Percentiles rank a stretch among this genome's conserved stretches.
phyloP scores from a whole-genome alignment of 768 basidiomycete species.

The Lactifluus rugatus region DNA sequence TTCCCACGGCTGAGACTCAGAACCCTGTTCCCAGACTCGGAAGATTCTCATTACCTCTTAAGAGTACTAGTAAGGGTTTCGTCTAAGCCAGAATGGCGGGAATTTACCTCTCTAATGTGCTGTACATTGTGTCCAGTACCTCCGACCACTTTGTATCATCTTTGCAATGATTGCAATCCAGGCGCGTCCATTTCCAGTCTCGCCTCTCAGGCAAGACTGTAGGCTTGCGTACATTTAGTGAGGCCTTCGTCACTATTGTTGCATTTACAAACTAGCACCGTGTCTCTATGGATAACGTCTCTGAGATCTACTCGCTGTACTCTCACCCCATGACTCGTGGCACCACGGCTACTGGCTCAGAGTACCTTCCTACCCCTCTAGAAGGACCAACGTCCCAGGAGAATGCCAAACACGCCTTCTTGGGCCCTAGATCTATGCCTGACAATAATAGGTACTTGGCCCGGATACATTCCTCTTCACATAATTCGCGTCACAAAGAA shows the following conservation, averaged over 20 bases:
- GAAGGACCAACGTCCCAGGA: not conserved
- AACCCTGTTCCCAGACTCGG: no score
- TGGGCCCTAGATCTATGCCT: slow-evolving; percentile 14
- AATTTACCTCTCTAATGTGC: not conserved
- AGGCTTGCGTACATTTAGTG: not conserved
- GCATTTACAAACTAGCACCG: not conserved
- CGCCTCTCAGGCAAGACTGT: not conserved
- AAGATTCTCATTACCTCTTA: no score
- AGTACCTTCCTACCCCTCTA: slow-evolving; percentile 9
- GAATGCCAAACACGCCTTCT: not conserved
- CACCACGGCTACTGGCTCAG: not conserved
- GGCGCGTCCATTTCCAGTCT: not conserved
- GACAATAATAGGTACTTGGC: not conserved
- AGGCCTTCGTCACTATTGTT: not conserved
- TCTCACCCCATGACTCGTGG: slow-evolving; percentile 10
- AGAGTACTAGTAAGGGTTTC: not conserved
- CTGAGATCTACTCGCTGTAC: slow-evolving; percentile 19
- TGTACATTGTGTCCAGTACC: not conserved
- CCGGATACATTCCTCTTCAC: slow-evolving; percentile 5
- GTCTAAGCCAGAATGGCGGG: not conserved
- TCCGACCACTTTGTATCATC: not conserved
- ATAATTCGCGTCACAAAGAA: slow-evolving; percentile 6
- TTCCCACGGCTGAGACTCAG: no score
- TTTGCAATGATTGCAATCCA: not conserved
- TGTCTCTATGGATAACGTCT: slow-evolving; percentile 13